Percentiles rank a stretch among this genome's conserved stretches.
These are phyloP conservation scores for Dactylonectria macrodidyma DNA, from an alignment of 2,329 filamentous ascomycete species.

Conservation along the genomic window DNA sequence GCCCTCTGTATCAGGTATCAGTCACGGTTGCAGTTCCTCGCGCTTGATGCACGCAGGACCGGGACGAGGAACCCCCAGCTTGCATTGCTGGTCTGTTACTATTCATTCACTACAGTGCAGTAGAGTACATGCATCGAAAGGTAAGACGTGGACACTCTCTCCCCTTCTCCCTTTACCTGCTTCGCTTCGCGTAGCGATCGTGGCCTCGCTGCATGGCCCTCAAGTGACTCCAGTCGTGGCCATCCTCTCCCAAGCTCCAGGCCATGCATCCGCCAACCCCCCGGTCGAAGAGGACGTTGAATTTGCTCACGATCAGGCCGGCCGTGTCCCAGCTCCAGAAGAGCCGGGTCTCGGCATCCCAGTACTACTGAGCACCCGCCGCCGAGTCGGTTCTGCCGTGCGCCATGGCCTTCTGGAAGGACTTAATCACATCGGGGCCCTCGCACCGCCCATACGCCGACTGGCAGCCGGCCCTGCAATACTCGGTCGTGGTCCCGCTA, in stretches of 20 bases:
- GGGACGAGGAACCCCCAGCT: background rate
- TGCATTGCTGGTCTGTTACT: background rate
- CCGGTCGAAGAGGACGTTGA: constrained; percentile 59
- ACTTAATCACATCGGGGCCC: constrained; percentile 33
- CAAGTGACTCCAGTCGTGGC: constrained; percentile 58
- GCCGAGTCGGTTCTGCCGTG: constrained; percentile 60
- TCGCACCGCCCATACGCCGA: constrained; percentile 37
- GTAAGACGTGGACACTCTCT: background rate
- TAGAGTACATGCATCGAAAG: background rate
- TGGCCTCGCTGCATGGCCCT: constrained; percentile 55
- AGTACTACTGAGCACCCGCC: constrained; percentile 70
- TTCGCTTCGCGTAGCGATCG: constrained; percentile 4
- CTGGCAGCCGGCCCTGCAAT: constrained; percentile 42
- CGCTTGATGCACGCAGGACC: background rate
- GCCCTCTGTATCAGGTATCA: background rate
- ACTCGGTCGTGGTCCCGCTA: constrained; percentile 36
- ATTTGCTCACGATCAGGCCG: constrained; percentile 62
- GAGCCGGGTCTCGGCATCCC: constrained; percentile 59
- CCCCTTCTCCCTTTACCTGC: background rate
- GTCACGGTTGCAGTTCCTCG: background rate
- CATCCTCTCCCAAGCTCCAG: constrained; percentile 68
- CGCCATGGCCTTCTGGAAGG: constrained; percentile 59
- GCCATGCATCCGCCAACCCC: constrained; percentile 66
- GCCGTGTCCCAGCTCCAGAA: constrained; percentile 72
- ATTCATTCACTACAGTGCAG: background rate